Evolutionary conservation across 2,329 filamentous ascomycete genomes (phyloP).

Genomic region (Aspergillus piperis): DNA sequence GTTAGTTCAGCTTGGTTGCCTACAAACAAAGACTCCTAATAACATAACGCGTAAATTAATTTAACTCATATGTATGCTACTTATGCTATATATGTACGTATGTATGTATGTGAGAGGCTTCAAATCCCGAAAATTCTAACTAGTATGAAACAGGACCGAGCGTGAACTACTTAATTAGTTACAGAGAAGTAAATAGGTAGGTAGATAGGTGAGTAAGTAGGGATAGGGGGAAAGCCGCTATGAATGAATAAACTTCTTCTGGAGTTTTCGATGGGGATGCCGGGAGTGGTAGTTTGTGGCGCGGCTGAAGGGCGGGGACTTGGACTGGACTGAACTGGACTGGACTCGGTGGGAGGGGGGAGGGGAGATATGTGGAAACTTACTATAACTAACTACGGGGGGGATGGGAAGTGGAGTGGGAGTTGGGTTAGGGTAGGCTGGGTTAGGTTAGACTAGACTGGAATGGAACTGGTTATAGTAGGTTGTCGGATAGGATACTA

Average conservation of each 20-base stretch:
- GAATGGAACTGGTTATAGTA: too few relatives aligned
- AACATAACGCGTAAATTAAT: too few relatives aligned
- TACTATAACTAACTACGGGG: too few relatives aligned
- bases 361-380: background rate
- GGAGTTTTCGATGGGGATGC: conserved; percentile 14
- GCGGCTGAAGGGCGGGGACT: conserved; percentile 21
- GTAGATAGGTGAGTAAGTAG: background rate
- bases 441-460: too few relatives aligned
- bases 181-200: background rate
- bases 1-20: too few relatives aligned
- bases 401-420: too few relatives aligned
- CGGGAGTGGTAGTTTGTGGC: conserved; percentile 15
- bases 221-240: background rate
- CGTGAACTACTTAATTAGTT: too few relatives aligned
- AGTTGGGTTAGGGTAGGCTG: too few relatives aligned
- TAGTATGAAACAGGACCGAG: too few relatives aligned
- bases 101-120: background rate
- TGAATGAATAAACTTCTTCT: conserved; percentile 16
- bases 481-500: too few relatives aligned
- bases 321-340: background rate
- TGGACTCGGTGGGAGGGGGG: background rate
- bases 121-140: background rate
- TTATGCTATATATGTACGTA: background rate
- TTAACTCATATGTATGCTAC: background rate
- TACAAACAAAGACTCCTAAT: too few relatives aligned